Evolutionary conservation across 2,329 filamentous ascomycete genomes (phyloP), one percentile per base, ranked within the genome.

Genomic region (Celoporthe dispersa): DNA sequence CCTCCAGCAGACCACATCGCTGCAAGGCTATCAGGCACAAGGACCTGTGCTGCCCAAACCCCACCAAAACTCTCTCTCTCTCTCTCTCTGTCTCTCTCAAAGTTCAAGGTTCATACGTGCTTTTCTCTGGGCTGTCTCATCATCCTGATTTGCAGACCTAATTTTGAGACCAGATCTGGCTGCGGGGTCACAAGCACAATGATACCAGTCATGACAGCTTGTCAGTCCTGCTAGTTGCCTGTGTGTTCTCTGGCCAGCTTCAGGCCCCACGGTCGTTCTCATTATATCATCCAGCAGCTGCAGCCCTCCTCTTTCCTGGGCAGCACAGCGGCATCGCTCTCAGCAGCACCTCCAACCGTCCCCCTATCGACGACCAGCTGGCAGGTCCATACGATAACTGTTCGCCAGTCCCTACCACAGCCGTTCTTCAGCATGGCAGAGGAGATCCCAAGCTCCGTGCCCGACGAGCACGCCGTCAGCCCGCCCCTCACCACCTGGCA

Each of bases 341-440:
- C n/a, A n/a, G n/a, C n/a, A n/a, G n/a, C n/a, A n/a, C n/a, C 9
- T 39, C 37, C 37, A 8, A 11, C 11, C 37, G n/a, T n/a, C 44
- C 44, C 5, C n/a, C 7, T 3, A 35, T 39, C 44, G n/a, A n/a
- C n/a, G n/a, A n/a, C 44, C 44, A 48, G 44, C 44, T 22, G 11
- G 44, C 44, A n/a, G n/a, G 44, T 48, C 22, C 7, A n/a, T 7
- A n/a, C 44, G 7, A n/a, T 11, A n/a, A 19, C 11, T 9, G 8
- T 39, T 19, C 44, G 16, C 7, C 22, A 9, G 44, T 9, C 16
- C 44, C 22, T 48, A 7, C 11, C 44, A 22, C 60, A 39, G 4
- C n/a, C 28, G 44, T 51, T 35, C 14, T 57, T 8, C 59, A 59
- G n/a, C 44, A 71, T 71, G 69, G 66, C 69, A 51, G 69, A 69